These are phyloP conservation scores for Penicillium sp. DNA, from an alignment of 2,329 filamentous ascomycete species.

Conservation along the genomic window DNA sequence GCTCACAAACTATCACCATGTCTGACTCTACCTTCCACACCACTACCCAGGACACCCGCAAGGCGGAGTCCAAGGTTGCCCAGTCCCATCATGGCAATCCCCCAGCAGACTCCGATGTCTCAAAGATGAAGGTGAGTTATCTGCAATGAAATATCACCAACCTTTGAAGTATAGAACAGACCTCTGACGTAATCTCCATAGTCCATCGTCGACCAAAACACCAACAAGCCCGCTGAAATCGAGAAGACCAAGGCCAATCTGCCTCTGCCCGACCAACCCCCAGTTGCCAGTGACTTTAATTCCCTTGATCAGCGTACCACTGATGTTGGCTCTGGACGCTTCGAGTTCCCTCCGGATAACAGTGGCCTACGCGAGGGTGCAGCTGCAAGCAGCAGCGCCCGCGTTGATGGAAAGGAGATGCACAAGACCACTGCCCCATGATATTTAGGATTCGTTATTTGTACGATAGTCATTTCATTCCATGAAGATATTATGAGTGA, in stretches of 20 bases:
- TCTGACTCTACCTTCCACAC: constrained; percentile 47
- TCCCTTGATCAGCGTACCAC: constrained; percentile 66
- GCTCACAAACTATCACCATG: constrained; percentile 20
- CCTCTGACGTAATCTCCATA: constrained; percentile 11
- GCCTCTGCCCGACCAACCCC: constrained; percentile 76
- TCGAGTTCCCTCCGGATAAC: constrained; percentile 49
- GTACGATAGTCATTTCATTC: neutral
- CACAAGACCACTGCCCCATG: neutral
- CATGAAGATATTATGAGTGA: neutral
- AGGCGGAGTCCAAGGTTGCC: constrained; percentile 44
- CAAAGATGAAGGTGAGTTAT: constrained; percentile 30
- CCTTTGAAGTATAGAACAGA: neutral
- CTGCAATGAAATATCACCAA: neutral
- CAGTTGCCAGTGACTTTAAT: constrained; percentile 70
- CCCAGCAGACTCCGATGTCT: constrained; percentile 46
- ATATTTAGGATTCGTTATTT: neutral
- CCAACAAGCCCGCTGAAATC: constrained; percentile 62
- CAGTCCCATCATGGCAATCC: constrained; percentile 41
- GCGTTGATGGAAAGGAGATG: neutral
- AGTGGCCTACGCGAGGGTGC: constrained; percentile 59
- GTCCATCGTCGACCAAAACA: constrained; percentile 42
- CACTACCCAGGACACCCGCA: constrained; percentile 50
- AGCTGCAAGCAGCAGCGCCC: constrained; percentile 55
- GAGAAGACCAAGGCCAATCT: constrained; percentile 68
- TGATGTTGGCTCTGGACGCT: constrained; percentile 65